Evolutionary conservation across 1,284 basidiomycete species (phyloP), one percentile per base, ranked within the genome.

Genomic region (Ceratobasidium sp.): DNA sequence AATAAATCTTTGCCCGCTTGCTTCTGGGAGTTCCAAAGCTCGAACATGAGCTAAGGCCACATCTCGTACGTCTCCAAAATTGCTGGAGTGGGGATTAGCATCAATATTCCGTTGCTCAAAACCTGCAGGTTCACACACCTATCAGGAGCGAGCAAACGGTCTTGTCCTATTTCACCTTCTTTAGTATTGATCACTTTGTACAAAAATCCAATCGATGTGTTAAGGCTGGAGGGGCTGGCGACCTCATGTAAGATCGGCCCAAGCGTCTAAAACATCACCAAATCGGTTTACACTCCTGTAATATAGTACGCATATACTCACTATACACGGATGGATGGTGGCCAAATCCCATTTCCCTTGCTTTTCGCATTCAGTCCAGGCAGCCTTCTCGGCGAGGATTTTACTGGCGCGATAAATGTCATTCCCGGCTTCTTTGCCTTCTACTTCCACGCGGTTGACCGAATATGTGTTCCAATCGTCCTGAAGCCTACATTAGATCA

Each of bases 401-500:
- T 95, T 95, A 33, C 88, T 89, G 17, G 88, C 89, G 59, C 86
- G 84, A 82, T 92, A 93, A 81, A 89, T 90, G 59, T 84, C 82
- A 7, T 82, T 77, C 0, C 81, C 80, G 0, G 90, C 88, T 17
- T 87, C 86, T 23, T 82, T 83, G 15, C 92, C 91, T 70, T 89
- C 86, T 79, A 88, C 84, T 81, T 89, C 86, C n/a, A 92, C 86
- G 64, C 88, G 85, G 28, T 87, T 82, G n/a, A 89, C 83, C 2
- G 89, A 87, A 54, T 87, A 85, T 9, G 89, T 83, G 85, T 95
- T 93, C 93, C 93, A 95, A 83, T 93, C 88, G 66, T 82, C 77
- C 77, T 85, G 81, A 26, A 80, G 79, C 79, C 79, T 56, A 5
- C 2, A n/a, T 64, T 46, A 23, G 20, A n/a, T 9, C n/a, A 56